Evolutionary conservation across 371 early-diverging fungal genomes (phyloP).

Genomic region (Zopfochytrium polystomum): DNA sequence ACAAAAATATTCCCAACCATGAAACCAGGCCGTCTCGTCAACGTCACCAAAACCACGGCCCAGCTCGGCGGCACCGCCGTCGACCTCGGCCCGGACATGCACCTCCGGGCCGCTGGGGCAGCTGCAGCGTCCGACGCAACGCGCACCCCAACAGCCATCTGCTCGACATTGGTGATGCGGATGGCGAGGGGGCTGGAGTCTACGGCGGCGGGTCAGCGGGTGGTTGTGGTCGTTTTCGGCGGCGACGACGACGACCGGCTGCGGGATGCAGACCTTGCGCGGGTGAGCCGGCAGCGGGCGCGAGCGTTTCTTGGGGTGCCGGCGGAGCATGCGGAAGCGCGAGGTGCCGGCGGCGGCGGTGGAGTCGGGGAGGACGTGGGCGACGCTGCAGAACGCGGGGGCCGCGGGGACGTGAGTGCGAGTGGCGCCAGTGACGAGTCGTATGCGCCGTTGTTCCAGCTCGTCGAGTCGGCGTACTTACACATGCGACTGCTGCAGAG

Average conservation of each 20-base stretch:
- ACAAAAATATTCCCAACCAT: too few relatives aligned
- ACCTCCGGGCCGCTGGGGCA: not conserved
- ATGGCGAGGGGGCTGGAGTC: conserved; percentile 61
- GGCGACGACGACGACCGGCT: conserved; percentile 57
- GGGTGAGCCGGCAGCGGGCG: conserved; percentile 4
- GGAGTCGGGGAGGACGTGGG: not conserved
- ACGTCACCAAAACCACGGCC: not conserved
- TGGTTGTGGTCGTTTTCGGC: too few relatives aligned
- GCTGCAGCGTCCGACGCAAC: not conserved
- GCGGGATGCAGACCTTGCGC: too few relatives aligned
- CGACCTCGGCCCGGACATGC: conserved; percentile 1
- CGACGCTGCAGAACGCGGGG: too few relatives aligned
- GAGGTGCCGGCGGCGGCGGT: not conserved
- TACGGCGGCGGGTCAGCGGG: conserved; percentile 61
- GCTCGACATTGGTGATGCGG: conserved; percentile 52
- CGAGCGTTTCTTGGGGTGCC: not conserved
- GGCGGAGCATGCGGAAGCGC: not conserved
- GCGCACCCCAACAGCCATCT: conserved; percentile 25
- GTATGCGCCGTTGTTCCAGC: conserved; percentile 34
- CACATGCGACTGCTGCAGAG: conserved; percentile 36
- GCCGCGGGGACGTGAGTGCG: too few relatives aligned
- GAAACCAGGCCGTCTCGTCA: not conserved
- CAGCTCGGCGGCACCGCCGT: not conserved
- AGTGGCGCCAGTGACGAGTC: too few relatives aligned
- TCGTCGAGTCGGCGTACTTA: conserved; percentile 47